Evolutionary conservation across 768 basidiomycete genomes (phyloP), one percentile per base, ranked within the genome.

Genomic region (Thelephora aurantiotincta): DNA sequence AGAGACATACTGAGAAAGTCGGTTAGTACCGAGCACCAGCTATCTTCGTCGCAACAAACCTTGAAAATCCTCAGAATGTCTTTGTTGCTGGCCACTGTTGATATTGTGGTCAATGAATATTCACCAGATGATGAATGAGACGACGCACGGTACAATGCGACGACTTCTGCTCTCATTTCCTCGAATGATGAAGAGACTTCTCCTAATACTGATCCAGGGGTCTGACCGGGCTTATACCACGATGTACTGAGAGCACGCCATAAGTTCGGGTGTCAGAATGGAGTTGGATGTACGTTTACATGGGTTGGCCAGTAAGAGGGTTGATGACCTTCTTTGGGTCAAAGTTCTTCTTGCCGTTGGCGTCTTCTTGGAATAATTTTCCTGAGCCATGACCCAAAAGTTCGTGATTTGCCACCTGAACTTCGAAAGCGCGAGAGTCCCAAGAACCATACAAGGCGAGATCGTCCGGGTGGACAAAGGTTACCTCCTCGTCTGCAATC

Each of bases 381-480:
- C 89, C 89, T 2, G 80, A 80, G 11, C 87, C 88, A 52, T 92
- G 86, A 0, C 89, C 89, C 12, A 91, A 74, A 1, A 92, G 67
- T 55, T 92, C 90, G 60, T 92, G 90, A 58, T 87, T 90, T 11
- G 90, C 90, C 16, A 93, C 89, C 55, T 91, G 90, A 0, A 93
- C 67, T 54, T 91, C 88, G 55, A 91, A 91, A 0, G 86, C 77
- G 14, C 74, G 71, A 33, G 69, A 74, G 51, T 89, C 82, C 87
- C 85, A 91, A 33, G 71, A 67, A 55, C 82, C 79, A 64, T 84
- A 90, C 12, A 86, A 64, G 6, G 70, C 73, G 19, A 76, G 69
- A 57, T 92, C 90, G 50, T 81, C 78, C 9, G 83, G 82, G 45
- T 84, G 82, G 46, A 91, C 74, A 60, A 93, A 92, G 0, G 88